Conservation (phyloP, 805 yeast species). For the Metschnikowia dekortorum region DNA sequence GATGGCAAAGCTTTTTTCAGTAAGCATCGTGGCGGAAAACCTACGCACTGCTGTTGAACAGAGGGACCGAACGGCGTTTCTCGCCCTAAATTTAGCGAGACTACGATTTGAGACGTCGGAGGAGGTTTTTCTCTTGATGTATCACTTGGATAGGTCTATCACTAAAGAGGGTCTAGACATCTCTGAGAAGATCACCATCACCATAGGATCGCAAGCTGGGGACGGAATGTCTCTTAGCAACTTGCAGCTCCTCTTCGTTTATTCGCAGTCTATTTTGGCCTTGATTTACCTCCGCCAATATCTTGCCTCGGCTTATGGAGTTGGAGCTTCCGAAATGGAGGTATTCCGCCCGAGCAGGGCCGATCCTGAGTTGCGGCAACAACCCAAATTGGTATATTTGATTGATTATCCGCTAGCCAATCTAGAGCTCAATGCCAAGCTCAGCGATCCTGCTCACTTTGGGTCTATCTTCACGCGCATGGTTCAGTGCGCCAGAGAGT, state of each 20-base stretch:
- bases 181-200: constrained; percentile 16
- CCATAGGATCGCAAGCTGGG: constrained; percentile 12
- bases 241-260: constrained; percentile 13
- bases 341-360: constrained; percentile 25
- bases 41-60: constrained; percentile 14
- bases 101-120: constrained; percentile 43
- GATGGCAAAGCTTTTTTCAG: constrained; percentile 16
- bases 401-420: constrained; percentile 12
- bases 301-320: constrained; percentile 19
- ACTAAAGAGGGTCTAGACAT: constrained; percentile 40
- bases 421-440: constrained; percentile 9
- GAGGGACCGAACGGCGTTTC: constrained; percentile 21
- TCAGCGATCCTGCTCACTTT: constrained; percentile 11
- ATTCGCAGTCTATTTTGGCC: constrained; percentile 16
- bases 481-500: constrained; percentile 11
- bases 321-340: constrained; percentile 22
- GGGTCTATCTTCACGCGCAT: constrained; percentile 13
- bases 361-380: constrained; percentile 31
- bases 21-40: constrained; percentile 8
- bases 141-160: constrained; percentile 41
- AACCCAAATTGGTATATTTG: constrained; percentile 19
- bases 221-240: constrained; percentile 15
- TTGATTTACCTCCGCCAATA: constrained; percentile 17
- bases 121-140: constrained; percentile 45
- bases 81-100: constrained; percentile 35